These are phyloP conservation scores for Termitomyces sp. DNA, from an alignment of 768 basidiomycete species.

Conservation along the genomic window DNA sequence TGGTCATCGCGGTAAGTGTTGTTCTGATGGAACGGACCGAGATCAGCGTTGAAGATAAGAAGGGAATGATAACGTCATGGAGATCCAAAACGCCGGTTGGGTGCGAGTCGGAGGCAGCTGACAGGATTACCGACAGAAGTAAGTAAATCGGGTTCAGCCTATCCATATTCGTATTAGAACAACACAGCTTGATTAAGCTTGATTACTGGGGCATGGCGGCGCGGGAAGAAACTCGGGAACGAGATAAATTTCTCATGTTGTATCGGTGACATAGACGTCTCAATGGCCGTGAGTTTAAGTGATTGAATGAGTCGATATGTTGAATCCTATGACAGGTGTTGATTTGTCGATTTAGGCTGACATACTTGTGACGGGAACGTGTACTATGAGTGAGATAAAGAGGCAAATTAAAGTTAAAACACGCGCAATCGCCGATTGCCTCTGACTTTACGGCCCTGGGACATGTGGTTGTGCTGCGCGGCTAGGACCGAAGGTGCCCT, in stretches of 20 bases:
- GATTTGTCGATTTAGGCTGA: background rate
- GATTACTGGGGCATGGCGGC: too few relatives aligned
- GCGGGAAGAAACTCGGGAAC: too few relatives aligned
- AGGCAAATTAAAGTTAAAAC: background rate
- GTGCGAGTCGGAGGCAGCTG: background rate
- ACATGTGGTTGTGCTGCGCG: background rate
- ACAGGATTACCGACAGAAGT: background rate
- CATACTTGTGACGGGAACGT: background rate
- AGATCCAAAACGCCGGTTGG: background rate
- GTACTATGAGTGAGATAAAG: background rate
- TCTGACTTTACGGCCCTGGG: background rate
- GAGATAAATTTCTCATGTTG: too few relatives aligned
- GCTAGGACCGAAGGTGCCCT: background rate
- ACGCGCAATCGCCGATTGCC: slow-evolving; percentile 1
- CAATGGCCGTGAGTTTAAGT: background rate
- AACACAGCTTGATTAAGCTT: too few relatives aligned
- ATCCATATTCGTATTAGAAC: too few relatives aligned
- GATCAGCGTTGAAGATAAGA: background rate
- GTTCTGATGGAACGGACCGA: background rate
- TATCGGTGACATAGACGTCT: background rate
- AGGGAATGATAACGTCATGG: background rate
- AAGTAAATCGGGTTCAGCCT: background rate
- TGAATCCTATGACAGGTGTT: background rate
- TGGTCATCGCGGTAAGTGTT: background rate
- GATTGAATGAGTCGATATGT: background rate